A percentile compares a stretch with the other conserved stretches of the same genome.
phyloP scores from a whole-genome alignment of 306 rosid genomes.

The Prunus persica region Prunus_persica_NCBIv2 NC_034014.1:30153501-30154000 shows the following conservation, averaged over 20 bases:
- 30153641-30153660: neutral
- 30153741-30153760: constrained; percentile 23
- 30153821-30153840: constrained; percentile 80
- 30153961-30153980: neutral
- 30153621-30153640: constrained; percentile 13
- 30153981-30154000: neutral
- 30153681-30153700: no score
- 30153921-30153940: constrained; percentile 1
- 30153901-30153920: constrained; percentile 98
- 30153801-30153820: constrained; percentile 99
- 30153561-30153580: constrained; percentile 89
- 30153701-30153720: no score
- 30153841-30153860: constrained; percentile 82
- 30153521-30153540: constrained; percentile 98
- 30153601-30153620: constrained; percentile 69
- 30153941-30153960: neutral
- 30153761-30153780: constrained; percentile 67
- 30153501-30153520: constrained; percentile 99
- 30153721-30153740: no score
- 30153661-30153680: no score
- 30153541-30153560: constrained; percentile 95
- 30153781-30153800: constrained; percentile 98
- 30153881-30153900: constrained; percentile 93
- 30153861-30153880: constrained; percentile 82
- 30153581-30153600: constrained; percentile 98